These are phyloP conservation scores for Boletus sp. DNA, from an alignment of 768 basidiomycete genomes.

Conservation along the genomic window DNA sequence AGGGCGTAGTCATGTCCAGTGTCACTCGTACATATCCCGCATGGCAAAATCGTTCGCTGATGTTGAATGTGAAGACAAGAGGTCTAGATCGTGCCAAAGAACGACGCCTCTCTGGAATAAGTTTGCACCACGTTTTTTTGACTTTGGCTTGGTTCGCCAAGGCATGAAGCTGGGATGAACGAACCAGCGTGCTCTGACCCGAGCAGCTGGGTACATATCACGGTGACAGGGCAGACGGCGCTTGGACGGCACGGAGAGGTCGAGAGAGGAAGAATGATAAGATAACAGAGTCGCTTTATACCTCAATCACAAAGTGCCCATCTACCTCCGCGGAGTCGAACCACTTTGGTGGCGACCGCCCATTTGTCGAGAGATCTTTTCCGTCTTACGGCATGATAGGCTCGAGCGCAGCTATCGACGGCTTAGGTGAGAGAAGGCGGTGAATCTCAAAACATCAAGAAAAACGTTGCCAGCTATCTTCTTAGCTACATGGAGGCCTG, in stretches of 20 bases:
- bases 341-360: neutral
- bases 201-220: neutral
- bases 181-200: conserved; percentile 5
- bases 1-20: neutral
- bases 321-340: conserved; percentile 25
- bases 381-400: conserved; percentile 2
- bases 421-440: neutral
- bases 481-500: conserved; percentile 5
- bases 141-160: neutral
- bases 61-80: conserved; percentile 6
- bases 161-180: neutral
- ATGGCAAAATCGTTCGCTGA: conserved; percentile 17
- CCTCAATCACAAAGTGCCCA: conserved; percentile 10
- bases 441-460: neutral
- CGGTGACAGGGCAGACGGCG: conserved; percentile 8
- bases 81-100: conserved; percentile 1
- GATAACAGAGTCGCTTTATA: conserved; percentile 18
- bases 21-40: neutral
- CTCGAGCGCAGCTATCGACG: neutral
- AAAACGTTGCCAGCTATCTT: conserved; percentile 7
- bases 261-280: conserved; percentile 21
- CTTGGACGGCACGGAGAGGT: conserved; percentile 22
- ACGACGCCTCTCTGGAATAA: neutral
- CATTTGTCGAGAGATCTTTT: conserved; percentile 4
- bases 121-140: neutral